Conservation (phyloP, 1,284 basidiomycete genomes). For the Ganoderma leucocontextum region DNA sequence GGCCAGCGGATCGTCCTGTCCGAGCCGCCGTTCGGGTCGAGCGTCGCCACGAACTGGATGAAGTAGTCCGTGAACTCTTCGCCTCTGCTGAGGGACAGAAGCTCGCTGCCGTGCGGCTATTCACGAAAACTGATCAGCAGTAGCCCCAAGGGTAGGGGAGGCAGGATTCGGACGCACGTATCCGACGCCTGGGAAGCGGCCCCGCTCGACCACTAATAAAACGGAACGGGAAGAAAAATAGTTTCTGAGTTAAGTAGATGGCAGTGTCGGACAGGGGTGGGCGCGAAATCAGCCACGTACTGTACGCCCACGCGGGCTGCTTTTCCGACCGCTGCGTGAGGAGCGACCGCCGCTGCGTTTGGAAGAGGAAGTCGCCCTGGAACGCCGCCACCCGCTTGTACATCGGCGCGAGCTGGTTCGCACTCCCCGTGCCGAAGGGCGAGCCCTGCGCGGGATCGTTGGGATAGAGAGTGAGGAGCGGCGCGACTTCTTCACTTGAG, state of each 20-base stretch:
- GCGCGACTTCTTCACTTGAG: conserved; percentile 16
- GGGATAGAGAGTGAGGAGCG: conserved; percentile 36
- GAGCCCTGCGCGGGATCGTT: conserved; percentile 31
- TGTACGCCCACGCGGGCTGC: conserved; percentile 55
- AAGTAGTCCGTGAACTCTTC: conserved; percentile 22
- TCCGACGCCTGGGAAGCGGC: background rate
- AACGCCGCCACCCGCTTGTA: conserved; percentile 42
- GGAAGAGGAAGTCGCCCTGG: conserved; percentile 49
- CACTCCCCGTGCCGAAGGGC: conserved; percentile 40
- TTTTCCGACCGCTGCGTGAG: conserved; percentile 45
- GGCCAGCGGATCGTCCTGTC: conserved; percentile 30
- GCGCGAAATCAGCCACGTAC: conserved; percentile 39
- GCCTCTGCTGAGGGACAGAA: conserved; percentile 17
- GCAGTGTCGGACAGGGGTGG: background rate
- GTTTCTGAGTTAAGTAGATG: background rate
- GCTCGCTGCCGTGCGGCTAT: conserved; percentile 23
- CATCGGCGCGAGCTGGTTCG: conserved; percentile 32
- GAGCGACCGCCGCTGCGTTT: conserved; percentile 48
- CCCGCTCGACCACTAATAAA: background rate
- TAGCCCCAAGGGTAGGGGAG: no score
- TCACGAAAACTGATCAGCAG: background rate
- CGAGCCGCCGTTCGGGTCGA: conserved; percentile 44
- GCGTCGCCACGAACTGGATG: conserved; percentile 22
- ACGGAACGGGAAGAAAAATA: no score
- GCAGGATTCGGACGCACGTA: background rate